Conservation (phyloP, 2,329 filamentous ascomycete genomes). For the Fusarium longipes region DNA sequence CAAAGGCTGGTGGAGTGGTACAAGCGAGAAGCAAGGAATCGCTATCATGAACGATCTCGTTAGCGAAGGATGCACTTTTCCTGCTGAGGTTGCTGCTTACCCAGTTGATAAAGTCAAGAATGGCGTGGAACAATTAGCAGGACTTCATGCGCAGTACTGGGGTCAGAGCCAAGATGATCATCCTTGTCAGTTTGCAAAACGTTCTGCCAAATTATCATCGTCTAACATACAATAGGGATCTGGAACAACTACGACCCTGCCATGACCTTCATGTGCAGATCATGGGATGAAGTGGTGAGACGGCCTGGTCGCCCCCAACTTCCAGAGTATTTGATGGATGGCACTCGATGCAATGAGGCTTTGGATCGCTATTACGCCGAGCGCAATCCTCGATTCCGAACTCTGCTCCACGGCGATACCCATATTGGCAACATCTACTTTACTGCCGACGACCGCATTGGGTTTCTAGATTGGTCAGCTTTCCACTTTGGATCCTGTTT, state of each 20-base stretch:
- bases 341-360: slow-evolving; percentile 50
- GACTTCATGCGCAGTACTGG: slow-evolving; percentile 54
- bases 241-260: slow-evolving; percentile 54
- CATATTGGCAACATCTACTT: slow-evolving; percentile 59
- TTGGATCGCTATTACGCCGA: slow-evolving; percentile 52
- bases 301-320: slow-evolving; percentile 48
- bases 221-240: slow-evolving; percentile 35
- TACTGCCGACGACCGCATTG: slow-evolving; percentile 48
- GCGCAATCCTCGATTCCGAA: slow-evolving; percentile 54
- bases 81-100: slow-evolving; percentile 48
- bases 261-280: slow-evolving; percentile 49
- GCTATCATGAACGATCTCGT: slow-evolving; percentile 53
- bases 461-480: slow-evolving; percentile 58
- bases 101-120: slow-evolving; percentile 49
- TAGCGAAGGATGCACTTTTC: slow-evolving; percentile 50
- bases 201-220: accelerated
- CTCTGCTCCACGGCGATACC: slow-evolving; percentile 57
- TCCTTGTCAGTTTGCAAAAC: slow-evolving; percentile 32
- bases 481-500: slow-evolving; percentile 56
- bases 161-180: slow-evolving; percentile 46
- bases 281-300: slow-evolving; percentile 48
- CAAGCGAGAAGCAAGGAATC: slow-evolving; percentile 52
- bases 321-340: slow-evolving; percentile 53
- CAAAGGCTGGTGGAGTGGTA: slow-evolving; percentile 53
- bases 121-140: slow-evolving; percentile 55